These are phyloP conservation scores for Canariomyces notabilis DNA, from an alignment of 2,329 filamentous ascomycete genomes.

Conservation along the genomic window DNA sequence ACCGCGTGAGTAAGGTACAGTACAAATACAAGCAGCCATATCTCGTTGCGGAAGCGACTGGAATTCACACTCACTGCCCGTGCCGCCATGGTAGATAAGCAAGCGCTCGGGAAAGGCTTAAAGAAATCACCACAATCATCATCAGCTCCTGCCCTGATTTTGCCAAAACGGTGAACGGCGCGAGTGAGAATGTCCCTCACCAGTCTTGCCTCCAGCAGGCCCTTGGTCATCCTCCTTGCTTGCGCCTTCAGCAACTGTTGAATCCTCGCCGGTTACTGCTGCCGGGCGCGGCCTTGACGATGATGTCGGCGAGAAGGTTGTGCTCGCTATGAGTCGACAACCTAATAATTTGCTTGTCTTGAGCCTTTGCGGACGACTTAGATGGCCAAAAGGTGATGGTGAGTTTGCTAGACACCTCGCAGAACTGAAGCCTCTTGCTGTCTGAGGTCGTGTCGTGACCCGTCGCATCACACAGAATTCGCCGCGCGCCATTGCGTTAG, in stretches of 20 bases:
- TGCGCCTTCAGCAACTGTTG: neutral
- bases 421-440: neutral
- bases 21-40: neutral
- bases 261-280: neutral
- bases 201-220: slow-evolving; percentile 5
- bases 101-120: slow-evolving; percentile 53
- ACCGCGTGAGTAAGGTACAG: neutral
- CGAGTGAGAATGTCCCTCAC: slow-evolving; percentile 7
- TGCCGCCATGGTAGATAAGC: slow-evolving; percentile 72
- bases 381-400: neutral
- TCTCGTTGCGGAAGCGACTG: neutral
- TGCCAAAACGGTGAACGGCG: neutral
- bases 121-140: neutral
- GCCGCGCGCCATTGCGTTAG: neutral
- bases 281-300: neutral
- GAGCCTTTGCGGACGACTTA: neutral
- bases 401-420: neutral
- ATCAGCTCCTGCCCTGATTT: neutral
- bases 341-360: neutral
- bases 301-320: slow-evolving; percentile 7
- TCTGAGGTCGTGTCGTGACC: neutral
- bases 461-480: neutral
- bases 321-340: neutral
- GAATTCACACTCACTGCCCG: slow-evolving; percentile 37
- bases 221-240: neutral